phyloP scores from a whole-genome alignment of 345 rosid genomes.

The Melaleuca quinquenervia region DNA sequence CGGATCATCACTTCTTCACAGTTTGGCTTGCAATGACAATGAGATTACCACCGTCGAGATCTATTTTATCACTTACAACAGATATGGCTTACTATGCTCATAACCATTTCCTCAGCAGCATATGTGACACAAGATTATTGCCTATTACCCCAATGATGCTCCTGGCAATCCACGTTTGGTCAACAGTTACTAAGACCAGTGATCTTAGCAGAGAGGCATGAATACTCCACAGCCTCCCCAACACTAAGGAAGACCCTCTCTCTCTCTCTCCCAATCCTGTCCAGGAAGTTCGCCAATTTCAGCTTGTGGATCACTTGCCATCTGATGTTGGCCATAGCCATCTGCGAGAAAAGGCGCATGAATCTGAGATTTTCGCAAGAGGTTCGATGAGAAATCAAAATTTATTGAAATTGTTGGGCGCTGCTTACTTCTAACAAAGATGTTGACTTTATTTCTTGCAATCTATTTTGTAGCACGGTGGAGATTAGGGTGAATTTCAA shows the following conservation, averaged over 20 bases:
- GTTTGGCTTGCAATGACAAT: not conserved
- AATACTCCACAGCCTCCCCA: conserved; percentile 46
- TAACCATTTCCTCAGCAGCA: not conserved
- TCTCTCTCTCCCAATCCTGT: conserved; percentile 30
- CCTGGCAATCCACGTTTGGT: not conserved
- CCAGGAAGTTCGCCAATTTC: conserved; percentile 40
- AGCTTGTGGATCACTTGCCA: conserved; percentile 68
- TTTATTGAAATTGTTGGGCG: not conserved
- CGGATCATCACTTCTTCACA: not conserved
- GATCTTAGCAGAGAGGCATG: conserved; percentile 10
- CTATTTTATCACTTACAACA: not conserved
- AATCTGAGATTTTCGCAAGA: not conserved
- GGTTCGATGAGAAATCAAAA: not conserved
- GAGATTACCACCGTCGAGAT: not conserved
- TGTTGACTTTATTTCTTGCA: too few species aligned
- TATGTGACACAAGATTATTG: too few species aligned
- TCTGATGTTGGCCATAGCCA: conserved; percentile 45
- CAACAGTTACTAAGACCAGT: conserved; percentile 3
- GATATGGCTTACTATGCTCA: not conserved
- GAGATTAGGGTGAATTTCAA: too few species aligned
- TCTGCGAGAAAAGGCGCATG: conserved; percentile 14
- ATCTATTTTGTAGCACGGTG: too few species aligned
- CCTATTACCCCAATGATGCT: not conserved
- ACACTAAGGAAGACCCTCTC: conserved; percentile 41
- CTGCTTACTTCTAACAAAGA: conserved; percentile 33